These are phyloP conservation scores for Arthrobotrys megalospora DNA, from an alignment of 2,329 filamentous ascomycete genomes.

Conservation along the genomic window DNA sequence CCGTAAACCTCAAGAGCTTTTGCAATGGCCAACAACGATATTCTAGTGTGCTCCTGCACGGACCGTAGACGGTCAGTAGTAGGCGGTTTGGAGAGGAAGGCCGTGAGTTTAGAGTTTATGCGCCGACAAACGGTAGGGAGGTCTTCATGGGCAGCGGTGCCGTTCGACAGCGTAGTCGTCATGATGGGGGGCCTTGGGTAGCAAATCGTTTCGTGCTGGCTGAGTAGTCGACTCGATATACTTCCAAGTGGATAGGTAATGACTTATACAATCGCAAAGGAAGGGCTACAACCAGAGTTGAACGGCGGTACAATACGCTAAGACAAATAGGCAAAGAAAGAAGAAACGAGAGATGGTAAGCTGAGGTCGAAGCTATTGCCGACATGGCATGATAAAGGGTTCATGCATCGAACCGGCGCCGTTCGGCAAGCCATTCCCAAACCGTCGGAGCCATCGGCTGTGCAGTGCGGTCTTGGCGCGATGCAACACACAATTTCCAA, in stretches of 20 bases:
- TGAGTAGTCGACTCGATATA: not conserved
- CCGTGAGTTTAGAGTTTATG: constrained; percentile 75
- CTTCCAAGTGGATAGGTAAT: not conserved
- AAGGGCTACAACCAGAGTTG: not conserved
- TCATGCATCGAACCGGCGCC: constrained; percentile 30
- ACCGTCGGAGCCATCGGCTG: constrained; percentile 38
- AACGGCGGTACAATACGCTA: not conserved
- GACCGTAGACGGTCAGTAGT: constrained; percentile 73
- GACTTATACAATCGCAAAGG: constrained; percentile 1
- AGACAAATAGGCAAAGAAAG: not conserved
- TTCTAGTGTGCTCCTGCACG: constrained; percentile 81
- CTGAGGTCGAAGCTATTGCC: constrained; percentile 1
- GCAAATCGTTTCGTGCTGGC: not conserved
- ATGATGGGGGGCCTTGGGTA: constrained; percentile 10
- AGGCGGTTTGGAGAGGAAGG: constrained; percentile 76
- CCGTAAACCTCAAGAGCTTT: constrained; percentile 82
- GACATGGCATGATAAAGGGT: constrained; percentile 18
- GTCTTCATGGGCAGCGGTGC: constrained; percentile 31
- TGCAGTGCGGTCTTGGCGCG: constrained; percentile 16
- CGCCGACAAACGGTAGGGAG: constrained; percentile 69
- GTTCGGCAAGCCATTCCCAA: constrained; percentile 46
- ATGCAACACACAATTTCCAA: constrained; percentile 22
- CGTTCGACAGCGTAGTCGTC: constrained; percentile 39
- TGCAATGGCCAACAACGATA: constrained; percentile 80
- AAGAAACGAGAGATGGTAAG: constrained; percentile 5